Base-by-base conservation (phyloP, 805 yeast species). In the Metschnikowia similis region DNA sequence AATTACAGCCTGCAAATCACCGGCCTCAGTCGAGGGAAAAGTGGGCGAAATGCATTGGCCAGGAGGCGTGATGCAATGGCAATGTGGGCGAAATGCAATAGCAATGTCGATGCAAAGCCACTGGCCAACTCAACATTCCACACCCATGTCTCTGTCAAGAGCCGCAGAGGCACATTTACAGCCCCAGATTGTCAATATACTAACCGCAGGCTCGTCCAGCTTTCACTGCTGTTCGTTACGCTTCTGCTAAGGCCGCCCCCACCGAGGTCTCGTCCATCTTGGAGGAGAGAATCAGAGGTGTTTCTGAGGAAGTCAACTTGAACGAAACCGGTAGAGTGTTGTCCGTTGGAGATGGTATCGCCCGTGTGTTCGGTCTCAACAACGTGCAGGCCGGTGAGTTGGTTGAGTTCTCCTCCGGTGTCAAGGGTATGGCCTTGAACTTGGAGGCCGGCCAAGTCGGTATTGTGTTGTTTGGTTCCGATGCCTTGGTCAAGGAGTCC, bases 391-490 rank as follows among this genome's bases (percentile, higher is more conserved):
- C 99, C 72, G 99, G 94, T 82, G 99, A 94, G 82, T 84, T 94
- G 76, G 97, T 94, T 69, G 99, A 94, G 81, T 95, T 94, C 82
- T 82, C 97, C 56, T 89, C 99, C 55, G 99, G 99, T 83, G 98
- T 92, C 67, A 89, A 91, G 80, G 99, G 99, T 87, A 94, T 94
- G 99, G 98, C 99, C 71, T 84, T 94, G 74, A 94, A 94, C 85
- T 88, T 94, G 85, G 99, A 94, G 81, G 96, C 98, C 68, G 97
- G 96, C 77, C 98, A 94, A 80, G 99, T 94, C 74, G 99, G 99
- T 89, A 85, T 94, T 72, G 99, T 94, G 80, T 82, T 94, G 78
- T 94, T 94, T 83, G 99, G 99, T 82, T 91, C 98, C 61, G 99
- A 94, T 78, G 85, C 96, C 76, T 84, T 85, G 65, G 98, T 94